Evolutionary conservation across 2,329 filamentous ascomycete genomes (phyloP).

Genomic region (Aspergillus sp.): DNA sequence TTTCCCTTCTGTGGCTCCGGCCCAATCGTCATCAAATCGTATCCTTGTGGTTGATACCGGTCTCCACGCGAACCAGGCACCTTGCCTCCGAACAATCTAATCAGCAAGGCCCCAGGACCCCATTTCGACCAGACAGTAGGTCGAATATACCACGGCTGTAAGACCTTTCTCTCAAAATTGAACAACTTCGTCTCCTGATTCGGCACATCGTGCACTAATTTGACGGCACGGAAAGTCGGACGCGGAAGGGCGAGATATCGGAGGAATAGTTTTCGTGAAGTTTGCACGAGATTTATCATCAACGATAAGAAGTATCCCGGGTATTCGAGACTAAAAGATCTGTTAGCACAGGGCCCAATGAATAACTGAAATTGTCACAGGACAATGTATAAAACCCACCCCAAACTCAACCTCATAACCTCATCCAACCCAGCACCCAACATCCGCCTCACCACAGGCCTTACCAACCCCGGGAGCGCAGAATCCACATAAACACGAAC

Average conservation of each 20-base stretch:
- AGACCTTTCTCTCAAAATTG: conserved; percentile 15
- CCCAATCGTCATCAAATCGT: conserved; percentile 23
- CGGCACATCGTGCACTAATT: conserved; percentile 7
- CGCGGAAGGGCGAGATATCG: conserved; percentile 11
- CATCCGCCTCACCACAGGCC: conserved; percentile 16
- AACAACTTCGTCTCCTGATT: conserved; percentile 17
- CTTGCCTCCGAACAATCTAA: conserved; percentile 25
- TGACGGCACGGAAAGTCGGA: not conserved
- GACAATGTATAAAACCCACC: conserved; percentile 9
- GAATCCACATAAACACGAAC: conserved; percentile 20
- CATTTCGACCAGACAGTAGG: conserved; percentile 25
- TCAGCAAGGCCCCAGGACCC: conserved; percentile 18
- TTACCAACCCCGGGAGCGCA: conserved; percentile 14
- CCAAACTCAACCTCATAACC: conserved; percentile 20
- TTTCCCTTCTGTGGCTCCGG: conserved; percentile 19
- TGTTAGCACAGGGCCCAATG: too few species aligned
- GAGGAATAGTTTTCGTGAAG: conserved; percentile 3
- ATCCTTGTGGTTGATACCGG: conserved; percentile 19
- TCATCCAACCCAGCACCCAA: conserved; percentile 18
- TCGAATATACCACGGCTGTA: conserved; percentile 31
- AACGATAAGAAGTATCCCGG: not conserved
- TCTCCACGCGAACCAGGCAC: conserved; percentile 17
- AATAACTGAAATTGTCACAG: too few species aligned
- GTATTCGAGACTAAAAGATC: conserved; percentile 9
- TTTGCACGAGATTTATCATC: not conserved